Conservation (phyloP, 176 grass and related monocot species). For the Typha latifolia region DNA sequence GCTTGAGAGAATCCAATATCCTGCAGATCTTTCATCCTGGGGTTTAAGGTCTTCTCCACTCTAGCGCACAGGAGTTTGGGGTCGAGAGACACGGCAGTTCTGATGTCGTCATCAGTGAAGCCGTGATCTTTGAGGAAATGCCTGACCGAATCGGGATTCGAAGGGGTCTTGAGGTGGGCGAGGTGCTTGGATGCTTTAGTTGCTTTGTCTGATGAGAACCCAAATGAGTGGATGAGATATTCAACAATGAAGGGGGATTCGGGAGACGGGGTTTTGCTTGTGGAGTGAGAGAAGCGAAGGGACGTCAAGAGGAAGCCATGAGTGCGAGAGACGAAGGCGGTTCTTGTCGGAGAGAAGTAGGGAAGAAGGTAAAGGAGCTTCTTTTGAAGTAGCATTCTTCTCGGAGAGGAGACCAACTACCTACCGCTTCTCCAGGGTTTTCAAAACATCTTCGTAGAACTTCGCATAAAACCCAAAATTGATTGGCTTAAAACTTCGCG, state of each 20-base stretch:
- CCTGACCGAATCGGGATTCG: constrained; percentile 7
- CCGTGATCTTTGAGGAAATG: constrained; percentile 5
- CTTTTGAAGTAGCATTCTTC: no score
- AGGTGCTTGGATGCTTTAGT: neutral
- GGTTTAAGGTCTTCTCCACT: neutral
- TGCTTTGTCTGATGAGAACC: constrained; percentile 5
- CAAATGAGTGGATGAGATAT: neutral
- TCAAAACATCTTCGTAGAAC: no score
- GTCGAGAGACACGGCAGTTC: constrained; percentile 6
- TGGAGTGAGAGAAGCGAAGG: no score
- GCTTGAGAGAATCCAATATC: constrained; percentile 11
- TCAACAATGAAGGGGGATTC: neutral
- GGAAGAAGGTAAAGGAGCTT: no score
- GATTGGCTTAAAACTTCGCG: no score
- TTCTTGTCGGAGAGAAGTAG: no score
- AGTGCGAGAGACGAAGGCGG: no score
- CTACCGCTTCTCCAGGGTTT: no score
- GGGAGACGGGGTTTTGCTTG: no score
- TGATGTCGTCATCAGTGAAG: neutral
- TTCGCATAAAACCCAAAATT: no score
- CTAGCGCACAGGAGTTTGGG: constrained; percentile 5
- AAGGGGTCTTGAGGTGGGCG: neutral
- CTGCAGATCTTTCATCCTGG: neutral
- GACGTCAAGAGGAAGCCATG: no score
- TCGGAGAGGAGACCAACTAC: no score